Evolutionary conservation across 805 yeast species (phyloP).

Genomic region (Alloascoidea africana): DNA sequence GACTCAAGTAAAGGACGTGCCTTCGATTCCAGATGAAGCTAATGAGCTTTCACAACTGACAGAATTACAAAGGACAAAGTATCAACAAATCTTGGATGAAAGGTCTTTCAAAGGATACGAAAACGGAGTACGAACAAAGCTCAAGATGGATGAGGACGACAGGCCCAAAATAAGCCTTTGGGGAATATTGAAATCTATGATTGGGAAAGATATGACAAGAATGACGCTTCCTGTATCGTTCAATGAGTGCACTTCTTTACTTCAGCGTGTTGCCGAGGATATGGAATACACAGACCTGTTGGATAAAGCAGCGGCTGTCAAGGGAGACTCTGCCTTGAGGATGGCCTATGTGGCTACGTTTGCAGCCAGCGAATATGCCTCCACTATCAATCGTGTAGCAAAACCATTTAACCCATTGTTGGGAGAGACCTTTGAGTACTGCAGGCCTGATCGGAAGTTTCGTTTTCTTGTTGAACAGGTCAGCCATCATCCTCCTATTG

Average conservation of each 20-base stretch:
- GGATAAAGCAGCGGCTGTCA: slow-evolving; percentile 58
- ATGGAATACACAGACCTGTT: slow-evolving; percentile 74
- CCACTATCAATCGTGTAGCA: slow-evolving; percentile 87
- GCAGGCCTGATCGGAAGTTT: slow-evolving; percentile 76
- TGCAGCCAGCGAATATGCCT: slow-evolving; percentile 90
- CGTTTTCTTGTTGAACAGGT: slow-evolving; percentile 89
- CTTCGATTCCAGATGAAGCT: too few relatives aligned
- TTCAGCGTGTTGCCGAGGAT: slow-evolving; percentile 93
- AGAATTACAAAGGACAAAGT: slow-evolving; percentile 24
- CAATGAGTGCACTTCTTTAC: slow-evolving; percentile 86
- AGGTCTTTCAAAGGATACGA: slow-evolving; percentile 70
- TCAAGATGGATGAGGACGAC: slow-evolving; percentile 63
- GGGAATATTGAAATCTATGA: slow-evolving; percentile 89
- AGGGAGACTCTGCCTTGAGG: slow-evolving; percentile 72
- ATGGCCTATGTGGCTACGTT: slow-evolving; percentile 84
- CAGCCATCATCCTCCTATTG: slow-evolving; percentile 93
- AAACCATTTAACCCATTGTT: slow-evolving; percentile 94
- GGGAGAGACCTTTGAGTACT: slow-evolving; percentile 91
- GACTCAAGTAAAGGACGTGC: not conserved
- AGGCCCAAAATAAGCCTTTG: slow-evolving; percentile 89
- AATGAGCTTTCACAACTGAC: slow-evolving; percentile 11
- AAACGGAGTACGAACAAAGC: slow-evolving; percentile 55
- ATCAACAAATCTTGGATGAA: slow-evolving; percentile 23
- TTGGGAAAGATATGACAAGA: slow-evolving; percentile 94
- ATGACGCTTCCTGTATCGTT: slow-evolving; percentile 95